Evolutionary conservation across 2,329 filamentous ascomycete genomes (phyloP).

Genomic region (Colletotrichum tropicicola): DNA sequence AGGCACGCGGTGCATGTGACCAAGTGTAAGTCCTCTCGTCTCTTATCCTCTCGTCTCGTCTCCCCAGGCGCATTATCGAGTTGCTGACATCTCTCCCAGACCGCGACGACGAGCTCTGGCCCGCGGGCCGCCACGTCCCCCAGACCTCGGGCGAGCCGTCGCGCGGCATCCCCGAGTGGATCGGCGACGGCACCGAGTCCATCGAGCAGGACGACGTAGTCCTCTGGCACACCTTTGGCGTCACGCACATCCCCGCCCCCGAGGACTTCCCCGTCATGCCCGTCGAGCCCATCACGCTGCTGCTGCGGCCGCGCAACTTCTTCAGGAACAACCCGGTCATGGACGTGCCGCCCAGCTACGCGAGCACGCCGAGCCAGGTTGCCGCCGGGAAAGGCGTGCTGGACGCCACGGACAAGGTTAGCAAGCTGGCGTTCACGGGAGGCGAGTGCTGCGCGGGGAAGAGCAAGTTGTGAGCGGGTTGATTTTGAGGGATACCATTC

Average conservation of each 20-base stretch:
- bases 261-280: constrained; percentile 97
- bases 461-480: constrained; percentile 17
- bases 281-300: constrained; percentile 82
- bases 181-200: constrained; percentile 72
- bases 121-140: constrained; percentile 86
- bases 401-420: constrained; percentile 58
- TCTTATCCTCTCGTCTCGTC: neutral
- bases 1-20: constrained; percentile 90
- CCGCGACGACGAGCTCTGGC: constrained; percentile 82
- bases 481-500: neutral
- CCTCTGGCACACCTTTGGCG: constrained; percentile 92
- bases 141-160: constrained; percentile 86
- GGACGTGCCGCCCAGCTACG: constrained; percentile 82
- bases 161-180: constrained; percentile 78
- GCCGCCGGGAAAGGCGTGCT: constrained; percentile 54
- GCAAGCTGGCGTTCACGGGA: constrained; percentile 43
- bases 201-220: constrained; percentile 87
- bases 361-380: constrained; percentile 76
- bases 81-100: no score
- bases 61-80: no score
- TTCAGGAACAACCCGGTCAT: constrained; percentile 82
- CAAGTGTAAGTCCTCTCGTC: constrained; percentile 69
- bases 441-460: constrained; percentile 18
- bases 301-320: constrained; percentile 84
- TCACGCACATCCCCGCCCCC: constrained; percentile 88